These are phyloP conservation scores for Cordyceps tenuipes DNA, from an alignment of 2,329 filamentous ascomycete genomes.

Conservation along the genomic window DNA sequence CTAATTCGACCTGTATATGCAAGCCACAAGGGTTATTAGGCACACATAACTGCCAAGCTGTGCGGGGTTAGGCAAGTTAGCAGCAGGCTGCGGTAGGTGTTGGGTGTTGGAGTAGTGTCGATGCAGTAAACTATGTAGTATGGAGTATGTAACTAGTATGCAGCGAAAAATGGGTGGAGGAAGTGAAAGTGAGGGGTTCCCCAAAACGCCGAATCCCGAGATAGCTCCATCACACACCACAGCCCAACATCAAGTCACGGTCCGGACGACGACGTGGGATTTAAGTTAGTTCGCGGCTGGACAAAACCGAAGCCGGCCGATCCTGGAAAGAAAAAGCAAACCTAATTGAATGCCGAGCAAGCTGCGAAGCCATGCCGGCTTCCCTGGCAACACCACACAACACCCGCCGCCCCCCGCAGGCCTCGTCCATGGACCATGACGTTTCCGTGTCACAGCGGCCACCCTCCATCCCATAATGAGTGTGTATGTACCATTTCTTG, in stretches of 20 bases:
- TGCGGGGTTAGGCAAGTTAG: too few species aligned
- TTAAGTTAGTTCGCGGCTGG: too few species aligned
- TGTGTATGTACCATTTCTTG: background rate
- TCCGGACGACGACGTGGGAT: too few species aligned
- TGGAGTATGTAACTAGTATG: too few species aligned
- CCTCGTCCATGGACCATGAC: background rate
- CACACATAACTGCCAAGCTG: background rate
- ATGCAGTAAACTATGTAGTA: too few species aligned
- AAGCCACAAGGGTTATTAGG: constrained; percentile 9
- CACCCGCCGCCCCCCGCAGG: background rate
- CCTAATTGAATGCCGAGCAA: too few species aligned
- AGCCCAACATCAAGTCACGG: too few species aligned
- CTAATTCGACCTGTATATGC: background rate
- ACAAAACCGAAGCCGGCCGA: too few species aligned
- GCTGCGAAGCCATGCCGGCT: background rate
- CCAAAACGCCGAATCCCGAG: constrained; percentile 16
- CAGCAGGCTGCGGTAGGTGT: too few species aligned
- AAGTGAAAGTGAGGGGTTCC: constrained; percentile 11
- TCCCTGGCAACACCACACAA: background rate
- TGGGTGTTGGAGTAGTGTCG: too few species aligned
- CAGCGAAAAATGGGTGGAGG: too few species aligned
- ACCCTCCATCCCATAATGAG: background rate
- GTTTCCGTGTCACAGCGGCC: background rate
- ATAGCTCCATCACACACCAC: background rate
- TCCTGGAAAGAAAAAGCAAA: too few species aligned